Conservation (phyloP, 768 basidiomycete genomes). For the Lyophyllum shimeji region DNA sequence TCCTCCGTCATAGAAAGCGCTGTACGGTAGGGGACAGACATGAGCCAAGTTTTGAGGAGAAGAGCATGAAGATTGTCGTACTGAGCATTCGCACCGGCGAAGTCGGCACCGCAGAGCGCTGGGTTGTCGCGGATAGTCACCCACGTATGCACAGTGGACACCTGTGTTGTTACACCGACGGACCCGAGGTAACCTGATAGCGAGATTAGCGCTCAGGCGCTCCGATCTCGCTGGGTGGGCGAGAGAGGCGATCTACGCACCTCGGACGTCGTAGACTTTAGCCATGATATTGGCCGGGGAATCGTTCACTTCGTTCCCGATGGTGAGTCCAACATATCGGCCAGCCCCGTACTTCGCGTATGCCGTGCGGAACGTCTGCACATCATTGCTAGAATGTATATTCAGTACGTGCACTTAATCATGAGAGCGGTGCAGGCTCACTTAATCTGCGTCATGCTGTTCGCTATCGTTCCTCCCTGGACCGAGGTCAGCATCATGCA, state of each 20-base stretch:
- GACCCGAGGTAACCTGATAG: constrained; percentile 29
- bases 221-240: not conserved
- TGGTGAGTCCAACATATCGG: constrained; percentile 32
- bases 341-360: constrained; percentile 30
- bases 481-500: not conserved
- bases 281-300: constrained; percentile 30
- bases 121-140: constrained; percentile 31
- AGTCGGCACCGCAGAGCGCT: constrained; percentile 34
- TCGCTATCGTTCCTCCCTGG: constrained; percentile 31
- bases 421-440: constrained; percentile 14
- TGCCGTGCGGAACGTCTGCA: constrained; percentile 32
- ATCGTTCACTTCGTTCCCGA: constrained; percentile 40
- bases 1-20: constrained; percentile 36
- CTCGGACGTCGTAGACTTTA: constrained; percentile 34
- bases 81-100: constrained; percentile 41
- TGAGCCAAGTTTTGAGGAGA: not conserved
- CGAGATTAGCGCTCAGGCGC: not conserved
- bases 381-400: constrained; percentile 28
- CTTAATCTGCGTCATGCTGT: constrained; percentile 26
- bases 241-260: constrained; percentile 13
- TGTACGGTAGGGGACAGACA: constrained; percentile 7
- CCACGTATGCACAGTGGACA: constrained; percentile 40
- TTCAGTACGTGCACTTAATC: not conserved
- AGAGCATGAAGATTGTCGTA: constrained; percentile 14
- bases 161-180: constrained; percentile 31